Base-by-base conservation (phyloP, 2,329 filamentous ascomycete species). In the Fonsecaea pedrosoi region DNA sequence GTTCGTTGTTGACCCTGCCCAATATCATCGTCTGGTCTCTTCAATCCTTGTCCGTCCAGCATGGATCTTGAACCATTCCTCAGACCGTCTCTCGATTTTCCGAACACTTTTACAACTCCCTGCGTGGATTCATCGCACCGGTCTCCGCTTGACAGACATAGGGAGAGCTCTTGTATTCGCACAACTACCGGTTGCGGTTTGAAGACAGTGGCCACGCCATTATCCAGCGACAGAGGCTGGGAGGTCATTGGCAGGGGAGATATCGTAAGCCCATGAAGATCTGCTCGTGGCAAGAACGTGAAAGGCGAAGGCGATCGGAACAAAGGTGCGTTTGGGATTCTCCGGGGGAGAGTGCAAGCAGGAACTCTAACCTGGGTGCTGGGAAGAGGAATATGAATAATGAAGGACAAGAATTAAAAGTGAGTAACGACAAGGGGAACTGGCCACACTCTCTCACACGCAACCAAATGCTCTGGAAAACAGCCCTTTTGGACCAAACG, bases 171-270 rank as follows among this genome's bases (percentile, higher is more conserved):
- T 30, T 65, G 40, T 18, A 70, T 37, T 48, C 68, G 65, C 38
- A 69, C 35, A 21, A 66, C 66, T 25, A 66, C 57, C 30, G 66
- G 57, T 13, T 55, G 56, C 40, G 38, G n/a, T 61, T 70, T 68
- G 9, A 66, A 57, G 57, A 62, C 50, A 40, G 65, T 37, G 40
- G 35, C 60, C 48, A 61, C 54, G 60, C 48, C 66, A 62, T 68
- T 54, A 21, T 70, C 68, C 66, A 68, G 62, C 61, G 57, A 60
- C 32, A 65, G 32, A 35, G 57, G 60, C 65, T 66, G 53, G 53
- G 68, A 45, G 68, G 62, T 68, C 68, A 70, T 70, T 68, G 60
- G 66, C 65, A 61, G 61, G n/a, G 42, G 9, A 35, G 15, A 48
- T 42, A n/a, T 62, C 37, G 30, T 53, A 62, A 56, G 60, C 60